Base-by-base conservation (phyloP, 2,329 filamentous ascomycete species). In the Fusarium abutilonis region DNA sequence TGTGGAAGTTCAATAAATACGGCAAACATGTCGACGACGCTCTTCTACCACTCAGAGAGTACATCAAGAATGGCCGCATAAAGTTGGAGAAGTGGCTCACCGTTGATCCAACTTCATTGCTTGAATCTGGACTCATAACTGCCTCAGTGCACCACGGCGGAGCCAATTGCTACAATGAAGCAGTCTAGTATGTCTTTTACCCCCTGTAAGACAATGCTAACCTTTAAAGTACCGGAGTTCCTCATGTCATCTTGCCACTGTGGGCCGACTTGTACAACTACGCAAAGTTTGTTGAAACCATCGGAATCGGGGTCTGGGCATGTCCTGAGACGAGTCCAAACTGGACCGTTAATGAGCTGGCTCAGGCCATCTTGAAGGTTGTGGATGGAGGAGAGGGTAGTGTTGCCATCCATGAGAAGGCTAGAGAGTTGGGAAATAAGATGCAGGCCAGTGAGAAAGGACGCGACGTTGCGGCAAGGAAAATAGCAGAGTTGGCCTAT, bases 191-290 rank as follows among this genome's bases (percentile, higher is more conserved):
- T 17, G 40, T 36, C 36, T 29, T n/a, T 15, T 11, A 8, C 10
- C 15, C 4, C 8, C 6, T 7, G n/a, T 2, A 9, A 32, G 28
- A 39, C n/a, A 8, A n/a, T 5, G 26, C 39, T 58, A 21, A 61
- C 23, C n/a, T 32, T 28, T 15, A 3, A 76, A 47, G 80, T 10
- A 73, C 75, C n/a, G 80, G 80, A 6, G 69, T 79, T 10, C 78
- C 80, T 3, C 80, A 82, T 41, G 61, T 82, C 8, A 64, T 82
- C 9, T 67, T 83, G 1, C 80, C 81, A 0, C 61, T 75, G 4
- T 82, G 80, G 80, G 70, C 76, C 1, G 80, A 82, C 47, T 73
- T 76, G 0, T 80, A 79, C 55, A 77, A 80, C 45, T 80, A 74
- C 55, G 79, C 80, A 4, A 70, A 68, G 9, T 73, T 75, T 3